Base-by-base conservation (phyloP, 352 stramenopile genomes). In the Phytophthora fragariaefolia region DNA sequence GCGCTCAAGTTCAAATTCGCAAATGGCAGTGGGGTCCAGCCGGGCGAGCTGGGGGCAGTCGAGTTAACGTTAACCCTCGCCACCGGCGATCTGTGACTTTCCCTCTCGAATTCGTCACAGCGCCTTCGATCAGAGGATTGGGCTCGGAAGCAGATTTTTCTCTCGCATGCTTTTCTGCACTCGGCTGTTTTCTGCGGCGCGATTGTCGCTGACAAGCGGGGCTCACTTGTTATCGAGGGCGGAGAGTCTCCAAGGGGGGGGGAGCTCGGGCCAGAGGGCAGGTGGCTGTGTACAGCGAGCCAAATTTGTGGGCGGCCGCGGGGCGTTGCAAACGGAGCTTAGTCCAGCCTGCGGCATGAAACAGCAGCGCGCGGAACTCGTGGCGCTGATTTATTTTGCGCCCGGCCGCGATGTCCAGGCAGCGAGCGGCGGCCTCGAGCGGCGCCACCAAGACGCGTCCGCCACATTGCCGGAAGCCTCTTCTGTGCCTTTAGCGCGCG, bases 71-170 rank as follows among this genome's bases (percentile, higher is more conserved):
- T 71, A 67, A 58, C 66, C 51, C 48, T 63, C 58, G 27, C 69
- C 58, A 69, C 30, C 30, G 8, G 5, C 30, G 30, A 38, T 38
- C 30, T 55, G 61, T 71, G 60, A 68, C 70, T 73, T 67, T 77
- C 64, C 69, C 58, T 50, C 38, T 26, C 32, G 65, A 51, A 73
- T 77, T 77, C 69, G 65, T 77, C 70, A 74, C 70, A 74, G 64
- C 69, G 59, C 52, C 40, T 63, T 77, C 32, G 51, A 72, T 74
- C 56, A 63, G 43, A 67, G 56, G 70, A 74, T 77, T 74, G 68
- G 64, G 70, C 63, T 76, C 52, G 46, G 36, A n/a, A 36, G 70
- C 59, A 63, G 51, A 67, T 55, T 66, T 68, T 75, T 73, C 55
- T 58, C 38, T 12, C 18, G 22, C 40, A 45, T 54, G 32, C 63